Base-by-base conservation (phyloP, 2,329 filamentous ascomycete genomes). In the Dactylellina sp. region DNA sequence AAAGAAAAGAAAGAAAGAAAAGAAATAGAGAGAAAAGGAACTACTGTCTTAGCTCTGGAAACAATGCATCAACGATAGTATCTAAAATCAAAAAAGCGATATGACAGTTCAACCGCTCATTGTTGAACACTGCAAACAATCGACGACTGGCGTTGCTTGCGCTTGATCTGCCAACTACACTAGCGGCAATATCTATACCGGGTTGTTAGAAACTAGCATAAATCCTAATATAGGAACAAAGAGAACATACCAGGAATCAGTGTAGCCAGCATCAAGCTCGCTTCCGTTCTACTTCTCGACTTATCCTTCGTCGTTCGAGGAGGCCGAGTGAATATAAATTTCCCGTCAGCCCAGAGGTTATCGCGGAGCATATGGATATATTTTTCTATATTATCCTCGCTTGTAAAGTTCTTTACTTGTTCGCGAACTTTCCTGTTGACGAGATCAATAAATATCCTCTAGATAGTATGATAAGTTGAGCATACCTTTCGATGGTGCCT, bases 41-140 rank as follows among this genome's bases (percentile, higher is more conserved):
- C 32, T 50, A 62, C 71, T 66, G 55, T 20, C 72, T 62, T 18
- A 71, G 49, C 40, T 71, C 64, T 46, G 64, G 63, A 35, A 68
- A 75, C 28, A 68, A 49, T 53, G 52, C 71, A 52, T 70, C 71
- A 39, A 62, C 49, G 39, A 68, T 52, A 46, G 60, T 70, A 57
- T 70, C 64, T 18, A 66, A 44, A 24, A 66, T 66, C 59, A 71
- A 56, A 40, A 71, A 66, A 18, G 60, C 64, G 59, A 77, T 49
- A 11, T 53, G 87, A 89, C 83, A 93, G 91, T 98, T 97, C 77
- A 99, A 84, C 76, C 92, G 86, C 70, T 88, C 86, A 82, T 98
- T 99, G 81, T 99, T 99, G 77, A 98, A 84, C 49, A 91, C 93
- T 7, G 93, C 93, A 83, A 96, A 92, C 52, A 98, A 87, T 78